Conservation (phyloP, 306 rosid species). For the Vigna reflexopilosa region DNA sequence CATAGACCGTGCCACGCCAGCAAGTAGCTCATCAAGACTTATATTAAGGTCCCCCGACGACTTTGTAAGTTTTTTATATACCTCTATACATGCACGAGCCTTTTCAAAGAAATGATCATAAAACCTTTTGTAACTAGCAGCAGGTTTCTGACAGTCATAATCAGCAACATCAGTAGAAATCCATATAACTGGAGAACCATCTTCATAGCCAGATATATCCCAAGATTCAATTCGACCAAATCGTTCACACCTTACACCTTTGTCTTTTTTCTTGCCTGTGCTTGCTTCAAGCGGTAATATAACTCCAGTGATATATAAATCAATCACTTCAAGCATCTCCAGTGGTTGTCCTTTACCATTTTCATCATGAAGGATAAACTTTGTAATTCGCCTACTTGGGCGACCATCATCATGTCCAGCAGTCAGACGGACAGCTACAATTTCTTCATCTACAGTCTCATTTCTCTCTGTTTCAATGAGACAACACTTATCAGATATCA, state of each 20-base stretch:
- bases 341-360: slow-evolving; percentile 67
- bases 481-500: slow-evolving; percentile 56
- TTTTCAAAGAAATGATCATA: slow-evolving; percentile 78
- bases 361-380: slow-evolving; percentile 78
- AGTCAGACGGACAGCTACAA: slow-evolving; percentile 69
- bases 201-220: slow-evolving; percentile 94
- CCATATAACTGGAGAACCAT: slow-evolving; percentile 87
- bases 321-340: slow-evolving; percentile 85
- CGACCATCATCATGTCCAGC: slow-evolving; percentile 60
- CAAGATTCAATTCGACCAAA: slow-evolving; percentile 92
- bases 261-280: slow-evolving; percentile 66
- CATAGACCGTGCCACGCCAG: slow-evolving; percentile 81
- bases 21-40: slow-evolving; percentile 87
- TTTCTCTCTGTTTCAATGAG: slow-evolving; percentile 68
- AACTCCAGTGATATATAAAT: slow-evolving; percentile 75
- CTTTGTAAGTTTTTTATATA: slow-evolving; percentile 70
- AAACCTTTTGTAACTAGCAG: slow-evolving; percentile 67
- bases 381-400: slow-evolving; percentile 75
- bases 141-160: slow-evolving; percentile 82
- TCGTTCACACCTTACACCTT: slow-evolving; percentile 74
- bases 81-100: slow-evolving; percentile 77
- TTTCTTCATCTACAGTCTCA: slow-evolving; percentile 68
- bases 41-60: slow-evolving; percentile 66
- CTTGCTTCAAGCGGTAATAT: slow-evolving; percentile 69
- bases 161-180: slow-evolving; percentile 84